Evolutionary conservation across 371 early-diverging fungal genomes (phyloP), one percentile per base, ranked within the genome.

Genomic region (Sporodiniella umbellata): DNA sequence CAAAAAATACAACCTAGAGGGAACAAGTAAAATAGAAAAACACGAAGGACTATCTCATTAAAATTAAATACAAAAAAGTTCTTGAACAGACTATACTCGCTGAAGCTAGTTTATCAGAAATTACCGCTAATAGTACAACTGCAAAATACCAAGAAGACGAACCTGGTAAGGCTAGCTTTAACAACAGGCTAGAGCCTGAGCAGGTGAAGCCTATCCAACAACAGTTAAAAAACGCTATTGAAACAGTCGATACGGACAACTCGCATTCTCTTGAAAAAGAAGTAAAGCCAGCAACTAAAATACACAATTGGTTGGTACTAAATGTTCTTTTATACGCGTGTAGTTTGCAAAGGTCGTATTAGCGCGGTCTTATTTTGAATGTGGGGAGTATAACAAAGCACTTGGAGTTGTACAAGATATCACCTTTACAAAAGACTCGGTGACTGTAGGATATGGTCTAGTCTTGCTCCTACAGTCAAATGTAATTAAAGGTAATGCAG

Each of bases 1-100:
- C 45, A 51, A 72, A 45, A 85, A 83, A 50, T 80, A 81, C 52
- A 78, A 78, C 45, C 62, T 79, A 25, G 71, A 74, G 14, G 87
- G 84, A 30, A 48, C 70, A 49, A 78, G 87, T 81, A 76, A 67
- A 55, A 35, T 15, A 4, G 5, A 12, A 26, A 4, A 14, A 37
- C 28, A 15, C 23, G 18, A 25, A 19, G 11, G 18, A 10, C 6
- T 4, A 3, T 22, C 7, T 12, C 8, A 8, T 8, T n/a, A 11
- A 22, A 3, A 5, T 40, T 10, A 8, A 8, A 25, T 22, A 38
- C 35, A 46, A 11, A 14, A 26, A 33, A 76, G 81, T 74, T 12
- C 45, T 76, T 30, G 74, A 76, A 38, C 74, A 80, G 51, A 68
- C 70, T 4, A 55, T 70, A 11, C 17, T 72, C 37, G 79, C 74